Conservation (phyloP, 208 protist species). For the Tritrichomonas foetus region DNA sequence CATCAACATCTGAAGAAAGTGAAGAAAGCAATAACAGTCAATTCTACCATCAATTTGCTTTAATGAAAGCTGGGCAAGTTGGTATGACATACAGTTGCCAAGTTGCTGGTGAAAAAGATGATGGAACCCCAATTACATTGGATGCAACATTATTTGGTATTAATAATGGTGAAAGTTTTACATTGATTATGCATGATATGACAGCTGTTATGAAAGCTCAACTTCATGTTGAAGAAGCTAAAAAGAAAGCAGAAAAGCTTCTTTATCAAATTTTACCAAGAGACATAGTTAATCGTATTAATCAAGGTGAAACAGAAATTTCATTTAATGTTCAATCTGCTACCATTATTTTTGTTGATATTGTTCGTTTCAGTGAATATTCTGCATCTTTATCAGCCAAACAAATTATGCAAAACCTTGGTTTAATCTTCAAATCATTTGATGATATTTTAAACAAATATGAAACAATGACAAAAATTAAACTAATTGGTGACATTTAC, state of each 20-base stretch:
- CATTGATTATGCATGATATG: neutral
- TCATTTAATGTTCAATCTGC: neutral
- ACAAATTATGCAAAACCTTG: neutral
- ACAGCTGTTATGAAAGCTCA: neutral
- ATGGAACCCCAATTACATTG: neutral
- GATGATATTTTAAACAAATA: neutral
- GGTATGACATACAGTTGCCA: neutral
- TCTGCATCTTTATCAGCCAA: neutral
- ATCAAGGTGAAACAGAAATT: neutral
- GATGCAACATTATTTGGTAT: neutral
- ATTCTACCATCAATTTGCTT: neutral
- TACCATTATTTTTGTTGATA: neutral
- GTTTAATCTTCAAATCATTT: neutral
- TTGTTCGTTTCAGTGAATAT: neutral
- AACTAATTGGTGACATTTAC: no score
- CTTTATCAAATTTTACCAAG: neutral
- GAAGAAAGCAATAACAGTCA: neutral
- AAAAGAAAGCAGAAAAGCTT: neutral
- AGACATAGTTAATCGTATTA: neutral
- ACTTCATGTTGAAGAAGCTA: neutral
- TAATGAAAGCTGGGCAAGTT: neutral
- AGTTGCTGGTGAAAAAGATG: neutral
- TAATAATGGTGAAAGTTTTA: neutral
- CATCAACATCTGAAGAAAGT: neutral
- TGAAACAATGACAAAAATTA: no score